Conservation (phyloP, 495 filamentous ascomycete genomes). For the Podospora bellae-mahoneyi region DNA sequence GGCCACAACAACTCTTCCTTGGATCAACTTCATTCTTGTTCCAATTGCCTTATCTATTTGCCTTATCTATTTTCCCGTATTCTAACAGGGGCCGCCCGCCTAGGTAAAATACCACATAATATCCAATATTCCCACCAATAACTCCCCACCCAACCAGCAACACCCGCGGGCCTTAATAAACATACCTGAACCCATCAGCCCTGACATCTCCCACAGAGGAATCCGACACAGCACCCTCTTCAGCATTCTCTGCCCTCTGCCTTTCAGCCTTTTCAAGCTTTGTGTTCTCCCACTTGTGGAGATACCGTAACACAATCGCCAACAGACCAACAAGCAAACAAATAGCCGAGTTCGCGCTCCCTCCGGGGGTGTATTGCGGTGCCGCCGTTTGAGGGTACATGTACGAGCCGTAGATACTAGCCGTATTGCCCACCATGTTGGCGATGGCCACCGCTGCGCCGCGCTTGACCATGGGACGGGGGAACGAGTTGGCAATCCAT, state of each 20-base stretch:
- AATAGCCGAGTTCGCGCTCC: conserved; percentile 46
- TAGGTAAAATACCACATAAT: not conserved
- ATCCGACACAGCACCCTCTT: conserved; percentile 7
- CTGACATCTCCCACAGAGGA: conserved; percentile 11
- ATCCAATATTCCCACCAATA: not conserved
- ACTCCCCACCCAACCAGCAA: not conserved
- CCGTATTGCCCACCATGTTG: conserved; percentile 53
- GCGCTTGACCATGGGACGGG: conserved; percentile 52
- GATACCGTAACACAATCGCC: conserved; percentile 43
- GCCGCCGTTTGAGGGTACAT: conserved; percentile 51
- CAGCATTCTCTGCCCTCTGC: conserved; percentile 24
- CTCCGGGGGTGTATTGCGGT: conserved; percentile 49
- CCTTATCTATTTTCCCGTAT: not conserved
- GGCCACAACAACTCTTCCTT: too few species aligned
- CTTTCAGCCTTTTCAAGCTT: conserved; percentile 46
- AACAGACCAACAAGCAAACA: conserved; percentile 39
- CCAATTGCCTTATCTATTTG: too few species aligned
- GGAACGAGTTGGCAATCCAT: conserved; percentile 54
- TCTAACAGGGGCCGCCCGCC: not conserved
- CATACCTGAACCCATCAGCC: conserved; percentile 21
- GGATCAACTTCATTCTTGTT: too few species aligned
- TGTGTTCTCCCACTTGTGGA: conserved; percentile 48
- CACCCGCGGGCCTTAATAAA: conserved; percentile 13
- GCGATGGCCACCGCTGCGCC: conserved; percentile 52
- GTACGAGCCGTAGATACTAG: conserved; percentile 56